These are phyloP conservation scores for Fusarium ambrosium DNA, from an alignment of 2,329 filamentous ascomycete genomes.

Conservation along the genomic window DNA sequence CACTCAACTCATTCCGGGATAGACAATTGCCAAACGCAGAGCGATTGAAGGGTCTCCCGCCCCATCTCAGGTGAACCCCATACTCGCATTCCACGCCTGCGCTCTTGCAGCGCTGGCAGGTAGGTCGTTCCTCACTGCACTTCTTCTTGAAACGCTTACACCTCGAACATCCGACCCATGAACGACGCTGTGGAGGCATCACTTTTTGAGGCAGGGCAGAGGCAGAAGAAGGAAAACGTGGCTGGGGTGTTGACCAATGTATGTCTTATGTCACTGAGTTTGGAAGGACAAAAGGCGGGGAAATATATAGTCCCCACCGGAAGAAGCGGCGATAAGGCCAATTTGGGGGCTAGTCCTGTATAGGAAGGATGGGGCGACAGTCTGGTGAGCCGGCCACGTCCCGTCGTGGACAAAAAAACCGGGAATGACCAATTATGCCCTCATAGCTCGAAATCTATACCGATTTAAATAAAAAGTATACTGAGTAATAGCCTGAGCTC, in stretches of 20 bases:
- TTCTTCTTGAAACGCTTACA: slow-evolving; percentile 43
- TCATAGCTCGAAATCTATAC: no score
- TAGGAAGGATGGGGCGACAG: not conserved
- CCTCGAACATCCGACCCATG: slow-evolving; percentile 38
- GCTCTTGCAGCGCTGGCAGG: slow-evolving; percentile 31
- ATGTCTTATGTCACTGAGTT: not conserved
- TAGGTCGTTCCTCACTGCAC: slow-evolving; percentile 33
- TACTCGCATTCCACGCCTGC: slow-evolving; percentile 37
- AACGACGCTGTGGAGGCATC: slow-evolving; percentile 40
- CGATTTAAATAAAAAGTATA: no score
- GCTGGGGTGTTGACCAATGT: not conserved
- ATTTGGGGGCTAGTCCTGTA: not conserved
- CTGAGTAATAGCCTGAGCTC: no score
- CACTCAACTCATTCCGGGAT: slow-evolving; percentile 30
- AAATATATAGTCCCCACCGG: slow-evolving; percentile 1
- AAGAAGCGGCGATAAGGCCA: not conserved
- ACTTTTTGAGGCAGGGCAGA: slow-evolving; percentile 5
- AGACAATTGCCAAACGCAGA: slow-evolving; percentile 36
- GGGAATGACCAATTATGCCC: no score
- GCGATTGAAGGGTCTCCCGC: slow-evolving; percentile 33
- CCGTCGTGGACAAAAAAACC: no score
- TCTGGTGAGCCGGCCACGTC: not conserved
- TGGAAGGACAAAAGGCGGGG: not conserved
- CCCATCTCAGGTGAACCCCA: slow-evolving; percentile 35
- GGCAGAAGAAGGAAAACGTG: not conserved